Percentiles rank a stretch among this genome's conserved stretches.
These are phyloP conservation scores for Mortierella sp. DNA, from an alignment of 371 early-diverging fungal species.

Conservation along the genomic window DNA sequence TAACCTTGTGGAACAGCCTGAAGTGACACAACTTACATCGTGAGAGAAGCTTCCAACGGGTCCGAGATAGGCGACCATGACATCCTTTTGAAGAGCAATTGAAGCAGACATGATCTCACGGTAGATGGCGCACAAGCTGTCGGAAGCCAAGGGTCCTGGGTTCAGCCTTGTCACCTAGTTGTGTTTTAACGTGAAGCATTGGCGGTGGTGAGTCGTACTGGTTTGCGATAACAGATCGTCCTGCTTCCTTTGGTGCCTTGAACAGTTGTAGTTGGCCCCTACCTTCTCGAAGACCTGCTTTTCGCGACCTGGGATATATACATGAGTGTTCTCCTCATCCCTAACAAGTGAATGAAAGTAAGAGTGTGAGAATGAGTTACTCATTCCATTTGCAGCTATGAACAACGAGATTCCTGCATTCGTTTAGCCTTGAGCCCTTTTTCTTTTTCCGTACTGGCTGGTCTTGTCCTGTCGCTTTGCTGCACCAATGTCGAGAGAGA, in stretches of 20 bases:
- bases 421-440: not conserved
- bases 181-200: not conserved
- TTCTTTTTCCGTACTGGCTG: constrained; percentile 33
- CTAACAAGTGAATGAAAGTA: constrained; percentile 18
- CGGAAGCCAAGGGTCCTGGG: constrained; percentile 83
- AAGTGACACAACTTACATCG: constrained; percentile 61
- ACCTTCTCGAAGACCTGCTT: constrained; percentile 77
- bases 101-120: constrained; percentile 95
- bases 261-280: too few species aligned
- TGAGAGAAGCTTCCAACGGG: constrained; percentile 96
- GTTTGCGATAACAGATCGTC: not conserved
- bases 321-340: constrained; percentile 64
- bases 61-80: constrained; percentile 90
- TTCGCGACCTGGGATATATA: constrained; percentile 78
- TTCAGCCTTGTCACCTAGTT: constrained; percentile 74
- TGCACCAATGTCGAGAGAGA: constrained; percentile 88
- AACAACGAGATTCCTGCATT: not conserved
- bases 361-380: not conserved
- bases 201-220: not conserved
- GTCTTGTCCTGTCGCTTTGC: constrained; percentile 69
- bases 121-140: constrained; percentile 86
- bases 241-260: not conserved
- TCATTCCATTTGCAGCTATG: not conserved
- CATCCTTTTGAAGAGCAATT: constrained; percentile 86
- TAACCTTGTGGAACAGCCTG: too few species aligned